phyloP scores from a whole-genome alignment of 495 filamentous ascomycete genomes.

The Xylaria curta region DNA sequence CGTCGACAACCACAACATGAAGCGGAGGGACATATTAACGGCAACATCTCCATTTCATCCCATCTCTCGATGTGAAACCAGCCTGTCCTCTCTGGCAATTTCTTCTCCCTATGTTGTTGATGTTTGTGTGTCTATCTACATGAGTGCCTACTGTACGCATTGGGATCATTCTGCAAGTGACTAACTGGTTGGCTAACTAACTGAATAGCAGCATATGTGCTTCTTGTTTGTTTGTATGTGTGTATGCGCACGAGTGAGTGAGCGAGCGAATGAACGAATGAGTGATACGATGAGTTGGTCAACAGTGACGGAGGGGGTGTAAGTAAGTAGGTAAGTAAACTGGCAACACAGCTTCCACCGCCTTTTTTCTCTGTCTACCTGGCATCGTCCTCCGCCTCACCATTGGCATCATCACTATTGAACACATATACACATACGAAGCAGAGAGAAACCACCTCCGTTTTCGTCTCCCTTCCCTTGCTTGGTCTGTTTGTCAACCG shows the following conservation, averaged over 20 bases:
- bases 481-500: constrained; percentile 2
- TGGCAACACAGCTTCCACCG: constrained; percentile 18
- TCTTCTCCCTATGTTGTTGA: not conserved
- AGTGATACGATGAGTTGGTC: constrained; percentile 27
- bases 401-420: constrained; percentile 2
- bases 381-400: not conserved
- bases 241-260: not conserved
- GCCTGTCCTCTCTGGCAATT: not conserved
- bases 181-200: not conserved
- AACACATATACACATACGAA: not conserved
- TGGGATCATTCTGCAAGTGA: not conserved
- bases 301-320: not conserved
- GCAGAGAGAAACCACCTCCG: not conserved
- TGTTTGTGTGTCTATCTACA: not conserved
- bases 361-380: constrained; percentile 10
- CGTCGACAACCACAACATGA: not conserved
- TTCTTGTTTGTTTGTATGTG: not conserved
- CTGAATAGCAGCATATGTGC: not conserved
- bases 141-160: not conserved
- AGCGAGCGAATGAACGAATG: not conserved
- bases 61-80: not conserved
- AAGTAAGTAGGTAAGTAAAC: constrained; percentile 2
- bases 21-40: constrained; percentile 11
- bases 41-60: constrained; percentile 4
- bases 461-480: not conserved